Percentiles rank a stretch among this genome's conserved stretches.
These are phyloP conservation scores for Arthrinium phaeospermum DNA, from an alignment of 2,329 filamentous ascomycete genomes.

Conservation along the genomic window DNA sequence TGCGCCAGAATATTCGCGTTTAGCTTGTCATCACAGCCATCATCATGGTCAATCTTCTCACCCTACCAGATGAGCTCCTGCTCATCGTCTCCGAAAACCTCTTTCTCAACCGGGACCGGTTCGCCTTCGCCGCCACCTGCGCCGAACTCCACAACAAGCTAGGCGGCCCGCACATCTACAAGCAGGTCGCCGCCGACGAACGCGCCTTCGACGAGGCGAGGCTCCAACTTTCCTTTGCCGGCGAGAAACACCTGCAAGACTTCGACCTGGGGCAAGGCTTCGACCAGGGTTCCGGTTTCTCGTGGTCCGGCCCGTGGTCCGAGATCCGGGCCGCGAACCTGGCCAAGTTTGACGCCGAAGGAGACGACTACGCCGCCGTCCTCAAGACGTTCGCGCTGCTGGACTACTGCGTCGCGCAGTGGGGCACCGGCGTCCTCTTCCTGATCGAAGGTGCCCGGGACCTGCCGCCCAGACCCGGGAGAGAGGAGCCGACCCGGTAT, in stretches of 20 bases:
- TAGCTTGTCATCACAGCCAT: too few species aligned
- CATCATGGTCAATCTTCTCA: too few species aligned
- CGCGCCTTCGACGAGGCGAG: neutral
- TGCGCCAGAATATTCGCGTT: too few species aligned
- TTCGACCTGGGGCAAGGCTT: too few species aligned
- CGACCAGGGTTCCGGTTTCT: too few species aligned
- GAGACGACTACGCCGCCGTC: neutral
- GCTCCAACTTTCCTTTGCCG: neutral
- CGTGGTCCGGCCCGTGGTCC: neutral
- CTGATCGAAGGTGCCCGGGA: neutral
- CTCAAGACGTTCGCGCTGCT: neutral
- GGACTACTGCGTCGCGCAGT: neutral
- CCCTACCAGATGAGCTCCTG: too few species aligned
- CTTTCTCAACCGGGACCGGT: neutral
- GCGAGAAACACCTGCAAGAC: neutral
- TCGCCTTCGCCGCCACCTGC: neutral
- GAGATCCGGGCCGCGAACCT: neutral
- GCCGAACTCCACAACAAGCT: neutral
- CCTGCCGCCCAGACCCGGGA: too few species aligned
- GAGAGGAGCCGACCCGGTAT: neutral
- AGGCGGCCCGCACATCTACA: neutral
- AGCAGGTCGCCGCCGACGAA: neutral
- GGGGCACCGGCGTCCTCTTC: neutral
- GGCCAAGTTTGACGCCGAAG: neutral
- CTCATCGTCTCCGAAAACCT: too few species aligned